Evolutionary conservation across 2,329 filamentous ascomycete species (phyloP).

Genomic region (Geosmithia flava): DNA sequence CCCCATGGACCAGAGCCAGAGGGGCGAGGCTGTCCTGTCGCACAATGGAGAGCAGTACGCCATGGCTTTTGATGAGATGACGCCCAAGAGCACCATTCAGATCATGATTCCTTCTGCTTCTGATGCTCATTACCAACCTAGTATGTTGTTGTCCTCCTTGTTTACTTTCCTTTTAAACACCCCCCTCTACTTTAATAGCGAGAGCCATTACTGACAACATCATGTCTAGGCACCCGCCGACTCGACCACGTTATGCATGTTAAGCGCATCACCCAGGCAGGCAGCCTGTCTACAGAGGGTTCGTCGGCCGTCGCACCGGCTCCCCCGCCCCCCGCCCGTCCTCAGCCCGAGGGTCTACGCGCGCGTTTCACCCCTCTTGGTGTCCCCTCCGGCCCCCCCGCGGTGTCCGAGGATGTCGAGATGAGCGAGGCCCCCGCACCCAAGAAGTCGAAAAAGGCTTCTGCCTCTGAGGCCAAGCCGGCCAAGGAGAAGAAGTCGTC

Average conservation of each 20-base stretch:
- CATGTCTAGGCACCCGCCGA: conserved; percentile 17
- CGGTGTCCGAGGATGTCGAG: conserved; percentile 24
- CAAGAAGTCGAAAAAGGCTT: not conserved
- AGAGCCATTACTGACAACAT: not conserved
- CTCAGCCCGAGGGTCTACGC: conserved; percentile 55
- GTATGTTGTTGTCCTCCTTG: conserved; percentile 25
- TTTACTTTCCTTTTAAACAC: no score
- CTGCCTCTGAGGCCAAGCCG: not conserved
- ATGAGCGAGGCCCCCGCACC: conserved; percentile 16
- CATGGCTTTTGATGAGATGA: conserved; percentile 38
- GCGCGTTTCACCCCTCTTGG: conserved; percentile 59
- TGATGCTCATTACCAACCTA: conserved; percentile 37
- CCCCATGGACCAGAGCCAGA: conserved; percentile 38
- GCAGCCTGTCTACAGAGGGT: conserved; percentile 19
- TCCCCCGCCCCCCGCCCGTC: conserved; percentile 38
- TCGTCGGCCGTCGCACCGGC: conserved; percentile 22
- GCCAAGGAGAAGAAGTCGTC: not conserved
- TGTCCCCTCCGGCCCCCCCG: conserved; percentile 6
- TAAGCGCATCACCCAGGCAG: conserved; percentile 47
- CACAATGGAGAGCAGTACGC: conserved; percentile 54
- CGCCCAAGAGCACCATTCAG: conserved; percentile 38
- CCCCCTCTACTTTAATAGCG: no score
- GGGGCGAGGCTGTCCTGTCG: conserved; percentile 42
- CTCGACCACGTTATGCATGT: conserved; percentile 53
- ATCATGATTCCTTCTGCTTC: conserved; percentile 47